A percentile compares a stretch with the other conserved stretches of the same genome.
phyloP scores from a whole-genome alignment of 2,329 filamentous ascomycete species.

The Chalaropsis thielavioides region DNA sequence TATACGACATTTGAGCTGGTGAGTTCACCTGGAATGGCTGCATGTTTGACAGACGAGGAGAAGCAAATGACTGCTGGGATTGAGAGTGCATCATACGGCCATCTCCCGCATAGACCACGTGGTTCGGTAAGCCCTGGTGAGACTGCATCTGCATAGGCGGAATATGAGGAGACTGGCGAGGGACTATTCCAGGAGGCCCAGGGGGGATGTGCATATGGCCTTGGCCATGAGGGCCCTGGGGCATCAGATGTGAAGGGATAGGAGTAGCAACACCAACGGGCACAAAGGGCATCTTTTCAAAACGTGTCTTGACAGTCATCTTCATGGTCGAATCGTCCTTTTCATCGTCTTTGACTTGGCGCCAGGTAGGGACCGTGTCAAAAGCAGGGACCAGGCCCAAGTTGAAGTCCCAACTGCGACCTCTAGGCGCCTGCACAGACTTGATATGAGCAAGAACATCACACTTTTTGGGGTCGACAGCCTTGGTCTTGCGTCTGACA shows the following conservation, averaged over 20 bases:
- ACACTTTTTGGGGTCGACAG: constrained; percentile 57
- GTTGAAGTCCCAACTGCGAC: constrained; percentile 52
- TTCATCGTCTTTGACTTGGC: constrained; percentile 52
- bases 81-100: constrained; percentile 83
- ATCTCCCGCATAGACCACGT: constrained; percentile 49
- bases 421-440: constrained; percentile 36
- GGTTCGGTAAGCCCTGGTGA: constrained; percentile 50
- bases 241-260: constrained; percentile 52
- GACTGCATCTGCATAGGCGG: constrained; percentile 63
- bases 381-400: constrained; percentile 73
- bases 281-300: constrained; percentile 49
- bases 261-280: constrained; percentile 43
- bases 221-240: constrained; percentile 67
- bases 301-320: constrained; percentile 60
- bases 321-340: constrained; percentile 50
- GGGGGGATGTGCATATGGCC: constrained; percentile 52
- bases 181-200: constrained; percentile 21
- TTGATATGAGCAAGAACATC: constrained; percentile 40
- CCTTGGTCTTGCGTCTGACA: constrained; percentile 57
- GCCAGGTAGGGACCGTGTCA: constrained; percentile 76
- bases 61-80: constrained; percentile 71
- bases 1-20: constrained; percentile 55
- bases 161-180: constrained; percentile 55
- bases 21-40: constrained; percentile 55
- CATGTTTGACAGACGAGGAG: constrained; percentile 59